Evolutionary conservation across 1,284 basidiomycete species (phyloP).

Genomic region (Pseudozyma thailandica): DNA sequence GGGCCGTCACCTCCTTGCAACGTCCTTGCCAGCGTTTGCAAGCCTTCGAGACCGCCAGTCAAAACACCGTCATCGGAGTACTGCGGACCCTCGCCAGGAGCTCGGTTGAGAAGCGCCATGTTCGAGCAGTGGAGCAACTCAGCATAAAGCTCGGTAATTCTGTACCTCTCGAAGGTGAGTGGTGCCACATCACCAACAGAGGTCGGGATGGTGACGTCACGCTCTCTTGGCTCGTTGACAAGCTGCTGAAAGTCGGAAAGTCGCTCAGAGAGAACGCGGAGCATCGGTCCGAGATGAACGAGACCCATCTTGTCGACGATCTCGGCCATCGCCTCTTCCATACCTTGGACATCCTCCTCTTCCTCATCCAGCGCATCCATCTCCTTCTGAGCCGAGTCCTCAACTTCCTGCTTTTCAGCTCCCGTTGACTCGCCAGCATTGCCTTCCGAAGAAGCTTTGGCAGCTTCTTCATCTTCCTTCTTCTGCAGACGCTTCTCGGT

Average conservation of each 20-base stretch:
- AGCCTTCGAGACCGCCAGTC: conserved; percentile 65
- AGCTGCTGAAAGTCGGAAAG: conserved; percentile 80
- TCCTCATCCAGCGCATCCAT: conserved; percentile 65
- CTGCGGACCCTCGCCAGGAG: conserved; percentile 59
- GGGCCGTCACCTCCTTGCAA: conserved; percentile 60
- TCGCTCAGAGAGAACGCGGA: conserved; percentile 80
- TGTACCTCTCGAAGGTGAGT: conserved; percentile 92
- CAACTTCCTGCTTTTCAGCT: conserved; percentile 25
- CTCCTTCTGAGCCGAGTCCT: conserved; percentile 73
- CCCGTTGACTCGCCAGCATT: conserved; percentile 5
- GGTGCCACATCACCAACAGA: conserved; percentile 73
- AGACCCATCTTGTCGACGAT: conserved; percentile 91
- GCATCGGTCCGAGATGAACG: conserved; percentile 86
- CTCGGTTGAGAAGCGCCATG: conserved; percentile 92
- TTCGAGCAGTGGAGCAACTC: conserved; percentile 98
- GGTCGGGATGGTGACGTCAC: conserved; percentile 72
- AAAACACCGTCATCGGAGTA: conserved; percentile 62
- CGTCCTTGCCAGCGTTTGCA: conserved; percentile 63
- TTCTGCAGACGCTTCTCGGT: conserved; percentile 51
- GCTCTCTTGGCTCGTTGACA: conserved; percentile 78
- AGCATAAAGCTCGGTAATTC: conserved; percentile 97
- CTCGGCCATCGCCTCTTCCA: conserved; percentile 85
- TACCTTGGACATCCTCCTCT: conserved; percentile 67
- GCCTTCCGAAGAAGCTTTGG: conserved; percentile 17
- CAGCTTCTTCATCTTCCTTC: conserved; percentile 66